These are phyloP conservation scores for Mangifera indica DNA, from an alignment of 345 rosid genomes.

Conservation along the genomic window DNA sequence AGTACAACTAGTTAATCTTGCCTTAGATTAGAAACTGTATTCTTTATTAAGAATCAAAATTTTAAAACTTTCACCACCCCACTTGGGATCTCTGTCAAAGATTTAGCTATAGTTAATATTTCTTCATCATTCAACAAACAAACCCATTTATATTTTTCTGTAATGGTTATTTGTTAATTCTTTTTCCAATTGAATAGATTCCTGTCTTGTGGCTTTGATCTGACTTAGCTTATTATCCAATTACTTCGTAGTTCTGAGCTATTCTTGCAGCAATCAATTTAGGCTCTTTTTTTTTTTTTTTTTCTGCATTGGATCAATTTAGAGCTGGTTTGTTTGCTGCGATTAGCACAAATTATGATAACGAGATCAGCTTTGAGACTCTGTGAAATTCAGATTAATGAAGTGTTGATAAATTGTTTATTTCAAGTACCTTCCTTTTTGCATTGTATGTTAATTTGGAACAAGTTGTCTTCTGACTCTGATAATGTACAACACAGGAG, in stretches of 20 bases:
- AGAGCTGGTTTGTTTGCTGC: background rate
- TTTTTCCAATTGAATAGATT: background rate
- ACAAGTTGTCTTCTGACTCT: background rate
- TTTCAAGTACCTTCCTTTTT: no score
- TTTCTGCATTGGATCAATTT: background rate
- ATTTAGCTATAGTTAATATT: background rate
- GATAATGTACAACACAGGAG: conserved; percentile 18
- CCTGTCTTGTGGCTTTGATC: background rate
- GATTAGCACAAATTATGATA: background rate
- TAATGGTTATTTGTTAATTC: background rate
- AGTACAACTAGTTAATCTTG: background rate
- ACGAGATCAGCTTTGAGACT: background rate
- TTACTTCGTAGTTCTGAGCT: background rate
- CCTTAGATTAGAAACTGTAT: background rate
- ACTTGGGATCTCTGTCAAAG: background rate
- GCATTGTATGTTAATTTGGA: background rate
- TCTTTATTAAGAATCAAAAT: background rate
- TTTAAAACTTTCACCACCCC: background rate
- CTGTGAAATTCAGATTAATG: background rate
- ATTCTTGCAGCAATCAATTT: background rate
- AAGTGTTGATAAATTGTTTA: background rate
- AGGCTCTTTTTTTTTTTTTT: no score
- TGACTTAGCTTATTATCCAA: background rate
- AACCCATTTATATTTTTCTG: background rate
- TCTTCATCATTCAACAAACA: background rate